phyloP scores from a whole-genome alignment of 2,329 filamentous ascomycete species.

The Colletotrichum paranaense region DNA sequence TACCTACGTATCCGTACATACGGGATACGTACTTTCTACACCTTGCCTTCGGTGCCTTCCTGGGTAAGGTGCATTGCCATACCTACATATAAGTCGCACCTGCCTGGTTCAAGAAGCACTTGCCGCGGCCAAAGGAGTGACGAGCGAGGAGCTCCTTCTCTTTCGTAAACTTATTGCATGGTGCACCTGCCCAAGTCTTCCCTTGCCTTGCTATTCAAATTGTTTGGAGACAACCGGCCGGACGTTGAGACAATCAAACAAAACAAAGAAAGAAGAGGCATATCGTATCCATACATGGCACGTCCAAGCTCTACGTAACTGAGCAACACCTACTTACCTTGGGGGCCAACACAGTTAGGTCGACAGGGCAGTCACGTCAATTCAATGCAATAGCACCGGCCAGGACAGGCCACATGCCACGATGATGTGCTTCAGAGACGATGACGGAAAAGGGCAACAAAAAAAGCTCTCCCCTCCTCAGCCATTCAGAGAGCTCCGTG shows the following conservation, averaged over 20 bases:
- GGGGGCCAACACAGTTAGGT: too few relatives aligned
- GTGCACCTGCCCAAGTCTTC: not conserved
- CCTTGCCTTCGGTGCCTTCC: not conserved
- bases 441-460: constrained; percentile 19
- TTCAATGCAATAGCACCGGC: constrained; percentile 22
- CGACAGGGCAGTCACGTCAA: constrained; percentile 25
- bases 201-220: not conserved
- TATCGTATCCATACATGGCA: not conserved
- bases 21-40: not conserved
- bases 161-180: not conserved
- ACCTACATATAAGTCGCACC: not conserved
- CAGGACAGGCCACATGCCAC: constrained; percentile 23
- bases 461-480: constrained; percentile 4
- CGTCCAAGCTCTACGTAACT: not conserved
- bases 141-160: not conserved
- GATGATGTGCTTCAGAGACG: constrained; percentile 35
- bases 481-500: constrained; percentile 36
- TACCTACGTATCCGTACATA: too few relatives aligned
- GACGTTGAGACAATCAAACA: not conserved
- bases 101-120: not conserved
- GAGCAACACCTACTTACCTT: not conserved
- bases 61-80: not conserved
- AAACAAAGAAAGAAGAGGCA: not conserved
- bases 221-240: not conserved
- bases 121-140: not conserved